Percentiles rank a stretch among this genome's conserved stretches.
phyloP scores from a whole-genome alignment of 208 protist genomes.

The Crithidia expoeki region DNA sequence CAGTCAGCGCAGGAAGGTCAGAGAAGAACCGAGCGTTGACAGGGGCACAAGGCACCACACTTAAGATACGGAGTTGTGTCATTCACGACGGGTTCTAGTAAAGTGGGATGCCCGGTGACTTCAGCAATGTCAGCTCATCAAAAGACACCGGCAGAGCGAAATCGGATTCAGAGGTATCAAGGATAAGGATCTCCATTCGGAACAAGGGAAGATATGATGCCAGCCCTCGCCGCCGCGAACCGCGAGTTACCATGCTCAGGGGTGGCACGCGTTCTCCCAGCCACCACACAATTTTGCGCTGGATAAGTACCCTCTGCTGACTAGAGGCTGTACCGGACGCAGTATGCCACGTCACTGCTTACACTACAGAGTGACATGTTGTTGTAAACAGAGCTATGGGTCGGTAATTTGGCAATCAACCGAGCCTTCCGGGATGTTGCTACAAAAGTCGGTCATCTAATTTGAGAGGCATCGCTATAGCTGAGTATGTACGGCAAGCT shows the following conservation, averaged over 20 bases:
- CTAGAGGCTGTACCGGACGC: not conserved
- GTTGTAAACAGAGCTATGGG: not conserved
- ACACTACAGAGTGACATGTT: not conserved
- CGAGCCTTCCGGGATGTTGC: not conserved
- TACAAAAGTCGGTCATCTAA: not conserved
- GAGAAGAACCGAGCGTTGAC: not conserved
- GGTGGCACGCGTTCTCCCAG: not conserved
- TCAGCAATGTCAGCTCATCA: slow-evolving; percentile 6
- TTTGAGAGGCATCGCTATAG: slow-evolving; percentile 1
- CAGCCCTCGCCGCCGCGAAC: not conserved
- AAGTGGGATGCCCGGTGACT: slow-evolving; percentile 6
- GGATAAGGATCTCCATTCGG: not conserved
- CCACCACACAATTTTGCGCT: slow-evolving; percentile 4
- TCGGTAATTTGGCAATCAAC: not conserved
- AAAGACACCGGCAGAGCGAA: slow-evolving; percentile 8
- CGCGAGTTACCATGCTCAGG: slow-evolving; percentile 4
- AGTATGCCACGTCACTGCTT: not conserved
- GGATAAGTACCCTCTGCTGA: slow-evolving; percentile 6
- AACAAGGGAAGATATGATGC: not conserved
- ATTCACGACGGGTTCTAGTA: slow-evolving; percentile 1
- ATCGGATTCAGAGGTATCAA: not conserved
- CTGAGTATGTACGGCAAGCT: slow-evolving; percentile 1
- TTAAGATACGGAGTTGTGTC: not conserved
- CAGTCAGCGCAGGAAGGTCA: slow-evolving; percentile 3
- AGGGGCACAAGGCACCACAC: not conserved